Evolutionary conservation across 108 stramenopile species (phyloP).

Genomic region (Nannochloropsis gaditana): DNA sequence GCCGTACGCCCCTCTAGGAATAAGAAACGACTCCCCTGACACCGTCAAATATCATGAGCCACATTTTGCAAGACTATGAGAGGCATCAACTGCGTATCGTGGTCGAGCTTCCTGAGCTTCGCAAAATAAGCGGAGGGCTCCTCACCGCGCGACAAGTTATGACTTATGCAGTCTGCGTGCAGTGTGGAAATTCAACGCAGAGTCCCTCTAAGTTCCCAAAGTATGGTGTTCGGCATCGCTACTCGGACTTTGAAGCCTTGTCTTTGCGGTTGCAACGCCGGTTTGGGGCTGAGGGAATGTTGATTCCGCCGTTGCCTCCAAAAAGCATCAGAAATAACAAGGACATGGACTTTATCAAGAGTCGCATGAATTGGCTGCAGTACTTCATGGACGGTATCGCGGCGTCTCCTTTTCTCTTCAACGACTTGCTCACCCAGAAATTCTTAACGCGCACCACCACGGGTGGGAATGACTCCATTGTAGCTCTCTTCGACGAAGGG

Average conservation of each 20-base stretch:
- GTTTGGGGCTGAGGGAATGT: background rate
- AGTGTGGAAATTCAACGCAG: background rate
- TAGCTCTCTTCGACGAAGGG: background rate
- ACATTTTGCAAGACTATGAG: background rate
- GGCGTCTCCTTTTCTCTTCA: background rate
- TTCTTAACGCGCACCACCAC: background rate
- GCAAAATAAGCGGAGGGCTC: slow-evolving; percentile 8
- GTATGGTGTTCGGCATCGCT: slow-evolving; percentile 3
- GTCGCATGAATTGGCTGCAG: background rate
- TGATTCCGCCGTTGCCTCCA: slow-evolving; percentile 1
- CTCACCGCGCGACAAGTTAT: background rate
- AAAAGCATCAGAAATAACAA: background rate
- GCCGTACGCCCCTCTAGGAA: too few species aligned
- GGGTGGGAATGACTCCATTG: background rate
- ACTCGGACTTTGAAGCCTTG: background rate
- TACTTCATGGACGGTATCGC: background rate
- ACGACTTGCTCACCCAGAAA: background rate
- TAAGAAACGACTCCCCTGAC: too few species aligned
- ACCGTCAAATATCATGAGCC: background rate
- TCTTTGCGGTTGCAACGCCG: background rate
- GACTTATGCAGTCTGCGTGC: slow-evolving; percentile 5
- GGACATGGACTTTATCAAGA: background rate
- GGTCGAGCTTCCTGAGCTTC: background rate
- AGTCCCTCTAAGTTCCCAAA: background rate
- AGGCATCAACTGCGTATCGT: background rate